A percentile compares a stretch with the other conserved stretches of the same genome.
These are phyloP conservation scores for Malassezia cuniculi DNA, from an alignment of 1,284 basidiomycete species.

Conservation along the genomic window DNA sequence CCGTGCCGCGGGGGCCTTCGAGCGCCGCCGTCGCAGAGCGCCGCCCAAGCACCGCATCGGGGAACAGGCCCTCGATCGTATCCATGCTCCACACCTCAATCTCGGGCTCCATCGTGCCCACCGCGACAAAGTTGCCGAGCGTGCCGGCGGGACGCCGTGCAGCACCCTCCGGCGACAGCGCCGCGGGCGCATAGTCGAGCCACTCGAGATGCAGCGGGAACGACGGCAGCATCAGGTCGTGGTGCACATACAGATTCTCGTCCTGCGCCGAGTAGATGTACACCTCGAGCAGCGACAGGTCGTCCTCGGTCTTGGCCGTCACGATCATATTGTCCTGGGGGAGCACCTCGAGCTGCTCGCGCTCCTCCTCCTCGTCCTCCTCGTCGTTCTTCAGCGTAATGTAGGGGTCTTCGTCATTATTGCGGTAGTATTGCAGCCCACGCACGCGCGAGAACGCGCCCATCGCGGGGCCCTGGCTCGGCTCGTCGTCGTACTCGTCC, in stretches of 20 bases:
- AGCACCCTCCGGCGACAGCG: conserved; percentile 13
- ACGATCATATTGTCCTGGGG: conserved; percentile 86
- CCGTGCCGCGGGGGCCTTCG: conserved; percentile 32
- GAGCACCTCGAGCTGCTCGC: conserved; percentile 75
- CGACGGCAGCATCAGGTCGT: conserved; percentile 92
- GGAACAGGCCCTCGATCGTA: conserved; percentile 84
- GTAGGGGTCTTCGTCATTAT: conserved; percentile 90
- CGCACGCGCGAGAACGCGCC: conserved; percentile 94
- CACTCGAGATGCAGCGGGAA: conserved; percentile 98
- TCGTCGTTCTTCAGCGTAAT: conserved; percentile 73
- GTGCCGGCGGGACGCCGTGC: conserved; percentile 35
- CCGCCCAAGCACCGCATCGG: conserved; percentile 76
- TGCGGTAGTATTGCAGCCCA: conserved; percentile 77
- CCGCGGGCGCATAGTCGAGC: conserved; percentile 76
- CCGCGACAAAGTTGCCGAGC: conserved; percentile 82
- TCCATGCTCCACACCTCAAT: conserved; percentile 99
- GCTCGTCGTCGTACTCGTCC: conserved; percentile 85
- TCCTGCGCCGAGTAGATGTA: conserved; percentile 36
- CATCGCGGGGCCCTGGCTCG: conserved; percentile 51
- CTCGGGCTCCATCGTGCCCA: conserved; percentile 91
- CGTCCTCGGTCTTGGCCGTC: conserved; percentile 88
- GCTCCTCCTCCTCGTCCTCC: conserved; percentile 60
- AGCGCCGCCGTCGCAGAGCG: conserved; percentile 48
- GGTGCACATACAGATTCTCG: conserved; percentile 79
- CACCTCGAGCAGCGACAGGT: conserved; percentile 78